Percentiles rank a stretch among this genome's conserved stretches.
Evolutionary conservation across 306 rosid genomes (phyloP).

Genomic region (Rubus parviflorus): DNA sequence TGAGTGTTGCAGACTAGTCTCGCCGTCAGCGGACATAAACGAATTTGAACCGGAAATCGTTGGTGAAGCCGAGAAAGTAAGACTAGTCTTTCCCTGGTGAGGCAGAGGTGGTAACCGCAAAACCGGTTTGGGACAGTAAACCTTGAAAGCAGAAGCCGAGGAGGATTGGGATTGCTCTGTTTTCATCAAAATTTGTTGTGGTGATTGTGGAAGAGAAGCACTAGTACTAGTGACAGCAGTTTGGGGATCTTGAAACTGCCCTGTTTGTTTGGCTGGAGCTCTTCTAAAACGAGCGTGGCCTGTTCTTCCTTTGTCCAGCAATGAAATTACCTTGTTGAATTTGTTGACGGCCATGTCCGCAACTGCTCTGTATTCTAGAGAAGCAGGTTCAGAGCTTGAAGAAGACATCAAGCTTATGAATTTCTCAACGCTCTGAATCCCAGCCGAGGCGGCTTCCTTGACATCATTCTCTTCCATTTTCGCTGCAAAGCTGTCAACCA

Average conservation of each 20-base stretch:
- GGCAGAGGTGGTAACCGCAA: slow-evolving; percentile 48
- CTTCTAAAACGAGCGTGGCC: slow-evolving; percentile 87
- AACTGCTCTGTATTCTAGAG: slow-evolving; percentile 29
- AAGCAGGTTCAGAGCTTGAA: background rate
- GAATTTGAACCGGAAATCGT: slow-evolving; percentile 52
- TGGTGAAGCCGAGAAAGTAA: slow-evolving; percentile 41
- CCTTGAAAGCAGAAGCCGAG: slow-evolving; percentile 59
- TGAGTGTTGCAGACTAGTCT: slow-evolving; percentile 39
- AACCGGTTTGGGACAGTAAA: slow-evolving; percentile 48
- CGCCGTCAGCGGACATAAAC: slow-evolving; percentile 53
- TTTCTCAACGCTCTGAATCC: slow-evolving; percentile 67
- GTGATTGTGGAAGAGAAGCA: too few relatives aligned
- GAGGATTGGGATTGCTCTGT: slow-evolving; percentile 21
- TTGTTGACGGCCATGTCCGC: slow-evolving; percentile 60
- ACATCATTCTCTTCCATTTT: slow-evolving; percentile 40
- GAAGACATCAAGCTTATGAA: slow-evolving; percentile 47
- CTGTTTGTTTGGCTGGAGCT: slow-evolving; percentile 27
- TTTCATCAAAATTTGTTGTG: too few relatives aligned
- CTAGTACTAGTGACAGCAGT: too few relatives aligned
- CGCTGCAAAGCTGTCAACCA: slow-evolving; percentile 21
- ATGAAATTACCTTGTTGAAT: slow-evolving; percentile 67
- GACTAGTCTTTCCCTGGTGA: slow-evolving; percentile 33
- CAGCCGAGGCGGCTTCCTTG: slow-evolving; percentile 70
- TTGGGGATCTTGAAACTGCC: background rate
- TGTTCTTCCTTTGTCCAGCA: slow-evolving; percentile 46